Base-by-base conservation (phyloP, 2,329 filamentous ascomycete species). In the Domatiomyces globalis region DNA sequence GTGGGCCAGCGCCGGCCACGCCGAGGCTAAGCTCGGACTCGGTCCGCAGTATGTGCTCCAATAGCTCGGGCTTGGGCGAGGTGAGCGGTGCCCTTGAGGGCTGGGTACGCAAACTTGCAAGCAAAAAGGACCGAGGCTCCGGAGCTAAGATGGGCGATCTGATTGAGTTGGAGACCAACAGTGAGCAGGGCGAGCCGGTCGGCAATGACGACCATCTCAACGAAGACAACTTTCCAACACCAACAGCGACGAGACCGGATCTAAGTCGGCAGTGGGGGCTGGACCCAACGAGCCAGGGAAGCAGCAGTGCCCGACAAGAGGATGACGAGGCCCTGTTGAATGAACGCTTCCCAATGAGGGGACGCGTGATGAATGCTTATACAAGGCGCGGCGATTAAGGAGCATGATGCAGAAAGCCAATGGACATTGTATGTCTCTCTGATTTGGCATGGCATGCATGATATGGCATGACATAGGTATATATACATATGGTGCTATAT, bases 51-150 rank as follows among this genome's bases (percentile, higher is more conserved):
- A 73, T 59, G 9, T 59, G 59, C 6, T 59, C 39, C 58, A 66
- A 51, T 51, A 64, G 69, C 5, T 68, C 70, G 1, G 69, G 73
- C 6, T 71, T 96, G 2, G 88, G 95, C 61, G 85, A 89, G 56
- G 83, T 94, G 8, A 88, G 89, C 1, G 84, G 87, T 5, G 84
- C 85, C 2, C 82, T 96, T 27, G 92, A 96, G 68, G 84, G 83
- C 1, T 98, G 92, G 88, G 73, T 96, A 53, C 77, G 89, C 54
- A 87, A 87, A 56, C 81, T 94, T 39, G 87, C 55, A 1, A 51
- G 53, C 10, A 50, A 46, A 12, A 55, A 55, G 36, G 46, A 53
- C 12, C 48, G 55, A 33, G 45, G 56, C 19, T 45, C 46, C 27
- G 53, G 48, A 1, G 43, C 46, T 19, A 53, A 51, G 12, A 59